Conservation (phyloP, 1,139 yeast genomes). For the Yamadazyma trypodendri region DNA sequence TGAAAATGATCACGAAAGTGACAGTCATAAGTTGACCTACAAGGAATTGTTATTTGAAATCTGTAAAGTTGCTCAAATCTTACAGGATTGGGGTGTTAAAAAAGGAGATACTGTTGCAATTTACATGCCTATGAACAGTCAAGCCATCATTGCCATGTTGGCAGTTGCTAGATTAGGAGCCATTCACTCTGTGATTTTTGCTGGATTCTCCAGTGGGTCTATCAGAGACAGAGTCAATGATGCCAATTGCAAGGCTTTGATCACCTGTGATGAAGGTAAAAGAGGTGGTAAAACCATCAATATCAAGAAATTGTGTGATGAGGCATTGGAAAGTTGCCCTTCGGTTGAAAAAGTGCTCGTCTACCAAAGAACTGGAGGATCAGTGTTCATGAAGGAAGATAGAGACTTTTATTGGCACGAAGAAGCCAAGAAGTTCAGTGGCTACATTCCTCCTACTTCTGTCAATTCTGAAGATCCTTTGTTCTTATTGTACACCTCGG, state of each 20-base stretch:
- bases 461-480: conserved; percentile 62
- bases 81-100: conserved; percentile 80
- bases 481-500: conserved; percentile 65
- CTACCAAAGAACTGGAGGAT: conserved; percentile 70
- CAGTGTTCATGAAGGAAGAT: conserved; percentile 57
- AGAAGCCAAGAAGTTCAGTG: conserved; percentile 65
- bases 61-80: conserved; percentile 83
- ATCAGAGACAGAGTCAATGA: conserved; percentile 74
- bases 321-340: conserved; percentile 70
- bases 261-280: conserved; percentile 78
- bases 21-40: conserved; percentile 72
- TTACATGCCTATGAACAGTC: conserved; percentile 85
- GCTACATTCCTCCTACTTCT: conserved; percentile 60
- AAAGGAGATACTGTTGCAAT: conserved; percentile 88
- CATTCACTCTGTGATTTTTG: conserved; percentile 79
- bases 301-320: conserved; percentile 81
- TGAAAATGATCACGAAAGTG: conserved; percentile 92
- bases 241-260: conserved; percentile 70
- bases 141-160: conserved; percentile 68
- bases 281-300: conserved; percentile 83
- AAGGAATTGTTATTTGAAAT: conserved; percentile 87
- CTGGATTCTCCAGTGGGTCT: conserved; percentile 78
- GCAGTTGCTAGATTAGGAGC: conserved; percentile 82
- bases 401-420: conserved; percentile 86
- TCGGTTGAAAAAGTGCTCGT: conserved; percentile 68